These are phyloP conservation scores for Claviceps pazoutovae DNA, from an alignment of 2,329 filamentous ascomycete species.

Conservation along the genomic window DNA sequence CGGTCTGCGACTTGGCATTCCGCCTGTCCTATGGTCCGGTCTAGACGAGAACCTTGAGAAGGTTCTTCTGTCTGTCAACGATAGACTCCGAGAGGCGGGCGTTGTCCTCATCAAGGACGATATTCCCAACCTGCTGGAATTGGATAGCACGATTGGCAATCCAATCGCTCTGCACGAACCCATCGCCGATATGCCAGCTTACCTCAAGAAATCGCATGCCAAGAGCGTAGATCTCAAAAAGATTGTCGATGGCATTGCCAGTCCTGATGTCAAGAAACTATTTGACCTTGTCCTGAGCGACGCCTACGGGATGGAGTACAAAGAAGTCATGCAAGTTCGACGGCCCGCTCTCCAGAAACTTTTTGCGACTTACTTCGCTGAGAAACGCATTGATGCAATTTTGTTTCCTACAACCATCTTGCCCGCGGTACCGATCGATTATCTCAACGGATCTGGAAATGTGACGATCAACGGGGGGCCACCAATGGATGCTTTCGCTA, in stretches of 20 bases:
- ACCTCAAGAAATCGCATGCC: conserved; percentile 4
- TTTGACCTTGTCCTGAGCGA: conserved; percentile 1
- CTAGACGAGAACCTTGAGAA: conserved; percentile 6
- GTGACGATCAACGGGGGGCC: conserved; percentile 9
- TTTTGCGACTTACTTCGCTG: conserved; percentile 6
- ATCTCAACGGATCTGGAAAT: conserved; percentile 6
- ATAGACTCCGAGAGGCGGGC: conserved; percentile 5
- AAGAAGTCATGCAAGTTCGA: conserved; percentile 5
- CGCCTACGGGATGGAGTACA: conserved; percentile 1
- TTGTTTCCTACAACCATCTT: conserved; percentile 9
- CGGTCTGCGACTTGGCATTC: conserved; percentile 7
- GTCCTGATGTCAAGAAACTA: neutral
- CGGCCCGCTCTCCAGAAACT: conserved; percentile 8
- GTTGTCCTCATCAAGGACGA: conserved; percentile 7
- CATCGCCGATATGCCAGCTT: conserved; percentile 5
- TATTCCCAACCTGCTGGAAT: conserved; percentile 6
- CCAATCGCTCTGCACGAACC: conserved; percentile 7
- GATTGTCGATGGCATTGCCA: conserved; percentile 5
- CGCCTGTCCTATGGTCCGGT: conserved; percentile 8
- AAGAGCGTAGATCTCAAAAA: conserved; percentile 1
- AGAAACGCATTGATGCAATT: conserved; percentile 6
- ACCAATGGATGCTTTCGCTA: conserved; percentile 4
- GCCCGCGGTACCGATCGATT: conserved; percentile 8
- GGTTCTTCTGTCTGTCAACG: conserved; percentile 1
- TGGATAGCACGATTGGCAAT: conserved; percentile 4